Percentiles rank a stretch among this genome's conserved stretches.
Evolutionary conservation across 106 monocot genomes (phyloP).

Genomic region (Allium fistulosum): DNA sequence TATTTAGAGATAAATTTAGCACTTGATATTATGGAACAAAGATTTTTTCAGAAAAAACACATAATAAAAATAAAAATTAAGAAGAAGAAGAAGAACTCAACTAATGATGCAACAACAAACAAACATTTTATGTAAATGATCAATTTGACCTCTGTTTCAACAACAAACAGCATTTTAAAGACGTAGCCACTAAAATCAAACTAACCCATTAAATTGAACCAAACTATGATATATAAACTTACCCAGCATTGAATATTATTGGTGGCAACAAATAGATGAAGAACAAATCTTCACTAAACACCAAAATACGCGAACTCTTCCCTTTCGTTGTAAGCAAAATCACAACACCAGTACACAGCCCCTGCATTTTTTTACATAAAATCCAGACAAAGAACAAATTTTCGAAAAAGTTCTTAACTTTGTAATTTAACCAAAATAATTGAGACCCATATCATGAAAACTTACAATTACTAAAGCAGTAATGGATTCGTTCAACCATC

Average conservation of each 20-base stretch:
- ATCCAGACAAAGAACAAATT: neutral
- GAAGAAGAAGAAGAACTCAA: too few relatives aligned
- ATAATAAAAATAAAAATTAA: too few relatives aligned
- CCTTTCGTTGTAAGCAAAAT: conserved; percentile 75
- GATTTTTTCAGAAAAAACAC: too few relatives aligned
- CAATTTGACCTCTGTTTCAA: too few relatives aligned
- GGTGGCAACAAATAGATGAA: conserved; percentile 94
- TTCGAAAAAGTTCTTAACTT: neutral
- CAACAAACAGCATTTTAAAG: too few relatives aligned
- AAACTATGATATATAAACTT: neutral
- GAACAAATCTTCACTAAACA: conserved; percentile 96
- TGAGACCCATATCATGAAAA: neutral
- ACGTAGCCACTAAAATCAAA: too few relatives aligned
- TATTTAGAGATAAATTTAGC: neutral
- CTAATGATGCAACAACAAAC: too few relatives aligned
- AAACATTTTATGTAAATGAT: too few relatives aligned
- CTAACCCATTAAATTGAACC: too few relatives aligned
- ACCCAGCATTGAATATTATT: conserved; percentile 99
- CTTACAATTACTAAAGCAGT: conserved; percentile 76
- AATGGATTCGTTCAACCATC: conserved; percentile 98
- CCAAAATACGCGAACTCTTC: conserved; percentile 80
- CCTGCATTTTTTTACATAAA: conserved; percentile 24
- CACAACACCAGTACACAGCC: conserved; percentile 64
- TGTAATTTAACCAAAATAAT: neutral
- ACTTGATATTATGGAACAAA: too few relatives aligned